These are phyloP conservation scores for Astraeus odoratus DNA, from an alignment of 768 basidiomycete genomes.

Conservation along the genomic window DNA sequence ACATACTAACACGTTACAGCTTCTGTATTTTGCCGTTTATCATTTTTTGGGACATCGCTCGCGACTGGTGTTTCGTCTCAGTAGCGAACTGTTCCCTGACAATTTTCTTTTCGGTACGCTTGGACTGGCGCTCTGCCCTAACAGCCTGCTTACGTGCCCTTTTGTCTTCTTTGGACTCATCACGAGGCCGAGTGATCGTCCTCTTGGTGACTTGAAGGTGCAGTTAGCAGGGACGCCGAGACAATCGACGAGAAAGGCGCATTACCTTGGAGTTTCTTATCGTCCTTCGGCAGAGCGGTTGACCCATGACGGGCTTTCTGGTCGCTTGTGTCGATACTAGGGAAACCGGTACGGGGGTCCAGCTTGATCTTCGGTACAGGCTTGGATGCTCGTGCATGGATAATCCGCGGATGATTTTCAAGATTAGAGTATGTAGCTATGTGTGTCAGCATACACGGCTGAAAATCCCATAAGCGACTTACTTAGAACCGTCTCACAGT, in stretches of 20 bases:
- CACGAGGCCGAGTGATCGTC: slow-evolving; percentile 62
- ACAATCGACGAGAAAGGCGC: background rate
- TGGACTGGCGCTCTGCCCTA: slow-evolving; percentile 57
- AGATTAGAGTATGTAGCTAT: slow-evolving; percentile 94
- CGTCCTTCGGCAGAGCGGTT: slow-evolving; percentile 22
- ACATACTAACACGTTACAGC: slow-evolving; percentile 17
- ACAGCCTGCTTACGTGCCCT: slow-evolving; percentile 63
- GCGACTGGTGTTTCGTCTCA: slow-evolving; percentile 58
- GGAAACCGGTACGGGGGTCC: slow-evolving; percentile 74
- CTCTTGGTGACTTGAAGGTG: slow-evolving; percentile 16
- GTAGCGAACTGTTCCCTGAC: slow-evolving; percentile 55
- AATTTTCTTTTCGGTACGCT: slow-evolving; percentile 62
- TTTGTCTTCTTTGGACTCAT: slow-evolving; percentile 73
- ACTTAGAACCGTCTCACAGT: slow-evolving; percentile 95
- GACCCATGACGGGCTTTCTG: slow-evolving; percentile 5
- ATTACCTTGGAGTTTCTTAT: slow-evolving; percentile 24
- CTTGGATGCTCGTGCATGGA: slow-evolving; percentile 55
- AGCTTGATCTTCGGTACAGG: slow-evolving; percentile 58
- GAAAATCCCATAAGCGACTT: slow-evolving; percentile 25
- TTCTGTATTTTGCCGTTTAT: slow-evolving; percentile 18
- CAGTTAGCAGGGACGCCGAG: slow-evolving; percentile 2
- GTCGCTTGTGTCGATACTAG: slow-evolving; percentile 33
- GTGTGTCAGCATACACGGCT: slow-evolving; percentile 2
- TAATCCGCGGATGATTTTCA: slow-evolving; percentile 92
- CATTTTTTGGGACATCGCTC: slow-evolving; percentile 39